Evolutionary conservation across 2,329 filamentous ascomycete species (phyloP), one percentile per base, ranked within the genome.

Genomic region (Calonectria leucothoes): DNA sequence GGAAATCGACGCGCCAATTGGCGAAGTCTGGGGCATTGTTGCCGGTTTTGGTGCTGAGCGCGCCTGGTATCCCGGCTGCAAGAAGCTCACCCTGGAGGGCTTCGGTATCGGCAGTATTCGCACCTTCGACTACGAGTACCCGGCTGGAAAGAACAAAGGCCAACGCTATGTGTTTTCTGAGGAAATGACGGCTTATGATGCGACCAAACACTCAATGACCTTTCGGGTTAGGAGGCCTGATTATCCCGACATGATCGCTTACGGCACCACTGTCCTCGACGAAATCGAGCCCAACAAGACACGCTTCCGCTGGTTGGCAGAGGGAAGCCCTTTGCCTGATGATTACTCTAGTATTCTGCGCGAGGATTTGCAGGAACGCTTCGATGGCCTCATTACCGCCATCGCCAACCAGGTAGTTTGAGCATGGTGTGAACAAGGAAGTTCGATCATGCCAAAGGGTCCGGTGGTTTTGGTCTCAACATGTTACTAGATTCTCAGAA

Each of bases 91-190:
- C 17, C 12, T 68, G 2, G 51, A 59, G 27, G 66, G 49, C 10
- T 68, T 68, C 14, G 66, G 66, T 3, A 31, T 59, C 27, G 66
- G 66, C 11, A 68, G 49, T 25, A 12, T 59, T 25, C 66, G 66
- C n/a, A 68, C 66, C 4, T 68, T 68, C 23, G 66, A 68, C 5
- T 68, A 68, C 27, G 66, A 68, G 33, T 57, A 59, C 20, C 66
- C 66, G 7, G 51, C 35, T n/a, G 66, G 66, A 27, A n/a, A 68
- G 39, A 27, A 59, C 20, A 68, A 68, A 25, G 66, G 66, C 37
- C 23, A 68, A 35, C 7, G 66, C 12, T 68, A 68, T 27, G 14
- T 20, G 10, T 68, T 68, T 37, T 68, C 66, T 2, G 66, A 68
- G 25, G 66, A 68, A 23, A 35, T 68, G 66, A 68, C 66, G 1